phyloP scores from a whole-genome alignment of 2,329 filamentous ascomycete species.

The Ophiostoma fasciatum region DNA sequence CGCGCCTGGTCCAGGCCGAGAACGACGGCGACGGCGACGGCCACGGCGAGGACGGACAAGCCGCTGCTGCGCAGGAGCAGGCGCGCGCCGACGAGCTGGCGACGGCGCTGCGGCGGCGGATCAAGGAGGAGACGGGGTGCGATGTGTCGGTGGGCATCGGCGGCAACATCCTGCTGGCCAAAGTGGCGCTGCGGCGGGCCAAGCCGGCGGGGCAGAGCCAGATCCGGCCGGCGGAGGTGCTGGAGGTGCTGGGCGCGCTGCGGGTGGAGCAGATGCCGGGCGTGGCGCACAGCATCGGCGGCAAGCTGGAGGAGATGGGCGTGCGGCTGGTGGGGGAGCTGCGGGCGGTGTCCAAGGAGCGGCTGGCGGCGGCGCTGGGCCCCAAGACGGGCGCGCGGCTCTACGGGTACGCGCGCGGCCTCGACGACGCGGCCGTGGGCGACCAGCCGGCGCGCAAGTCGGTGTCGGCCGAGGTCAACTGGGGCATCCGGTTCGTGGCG shows the following conservation, averaged over 20 bases:
- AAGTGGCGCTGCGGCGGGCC: conserved; percentile 76
- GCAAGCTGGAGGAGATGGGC: conserved; percentile 77
- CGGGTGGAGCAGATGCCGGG: conserved; percentile 74
- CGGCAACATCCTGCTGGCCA: conserved; percentile 78
- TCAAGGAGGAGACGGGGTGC: conserved; percentile 66
- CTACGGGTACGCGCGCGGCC: conserved; percentile 78
- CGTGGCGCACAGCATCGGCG: conserved; percentile 78
- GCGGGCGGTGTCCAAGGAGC: conserved; percentile 60
- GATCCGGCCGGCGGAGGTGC: conserved; percentile 64
- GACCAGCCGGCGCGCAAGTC: conserved; percentile 80
- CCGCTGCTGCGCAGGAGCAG: conserved; percentile 62
- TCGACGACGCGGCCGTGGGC: conserved; percentile 75
- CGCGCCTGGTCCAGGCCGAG: conserved; percentile 48
- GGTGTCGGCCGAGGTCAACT: conserved; percentile 93
- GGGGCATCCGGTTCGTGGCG: conserved; percentile 89
- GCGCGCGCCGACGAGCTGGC: conserved; percentile 62
- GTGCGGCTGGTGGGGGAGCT: conserved; percentile 74
- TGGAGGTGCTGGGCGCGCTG: conserved; percentile 62
- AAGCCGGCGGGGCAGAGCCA: conserved; percentile 92
- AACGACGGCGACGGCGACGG: conserved; percentile 39
- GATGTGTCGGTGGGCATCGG: conserved; percentile 89
- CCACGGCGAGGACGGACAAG: too few relatives aligned
- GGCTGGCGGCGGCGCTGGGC: conserved; percentile 56
- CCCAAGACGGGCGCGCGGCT: conserved; percentile 88
- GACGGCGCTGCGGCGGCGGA: conserved; percentile 45